These are phyloP conservation scores for Westerdykella aurantiaca DNA, from an alignment of 2,329 filamentous ascomycete species.

Conservation along the genomic window DNA sequence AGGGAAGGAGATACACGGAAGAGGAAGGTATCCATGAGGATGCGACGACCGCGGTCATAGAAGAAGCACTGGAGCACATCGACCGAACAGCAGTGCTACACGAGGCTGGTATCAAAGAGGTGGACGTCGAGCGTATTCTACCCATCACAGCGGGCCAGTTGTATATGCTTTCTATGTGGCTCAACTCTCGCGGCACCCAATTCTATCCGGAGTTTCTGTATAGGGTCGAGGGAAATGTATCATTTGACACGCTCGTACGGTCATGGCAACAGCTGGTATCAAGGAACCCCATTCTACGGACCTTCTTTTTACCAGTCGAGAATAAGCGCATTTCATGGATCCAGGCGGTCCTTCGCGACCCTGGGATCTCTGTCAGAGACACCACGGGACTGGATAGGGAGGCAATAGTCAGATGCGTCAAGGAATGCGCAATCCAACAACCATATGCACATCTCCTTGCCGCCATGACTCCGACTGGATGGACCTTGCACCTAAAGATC, in stretches of 20 bases:
- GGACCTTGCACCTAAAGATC: conserved; percentile 48
- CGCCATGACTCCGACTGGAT: conserved; percentile 24
- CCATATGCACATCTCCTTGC: conserved; percentile 36
- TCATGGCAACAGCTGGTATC: conserved; percentile 59
- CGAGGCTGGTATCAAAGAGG: conserved; percentile 37
- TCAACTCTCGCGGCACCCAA: conserved; percentile 57
- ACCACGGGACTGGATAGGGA: conserved; percentile 14
- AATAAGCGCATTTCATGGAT: conserved; percentile 50
- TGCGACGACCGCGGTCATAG: conserved; percentile 3
- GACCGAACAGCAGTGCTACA: conserved; percentile 38
- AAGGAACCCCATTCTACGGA: conserved; percentile 61
- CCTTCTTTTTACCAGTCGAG: conserved; percentile 54
- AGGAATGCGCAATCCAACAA: conserved; percentile 11
- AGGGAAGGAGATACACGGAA: conserved; percentile 5
- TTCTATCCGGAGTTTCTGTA: conserved; percentile 74
- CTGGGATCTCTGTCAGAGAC: conserved; percentile 28
- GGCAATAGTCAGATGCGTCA: not conserved
- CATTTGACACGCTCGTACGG: conserved; percentile 40
- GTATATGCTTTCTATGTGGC: conserved; percentile 76
- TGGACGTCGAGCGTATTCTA: conserved; percentile 52
- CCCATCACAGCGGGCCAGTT: conserved; percentile 72
- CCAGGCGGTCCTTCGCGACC: conserved; percentile 54
- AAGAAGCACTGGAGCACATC: conserved; percentile 33
- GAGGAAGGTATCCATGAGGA: conserved; percentile 2
- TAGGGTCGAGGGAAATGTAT: conserved; percentile 40